Conservation (phyloP, 441 rosid species). For the Erodium chrysanthum region DNA sequence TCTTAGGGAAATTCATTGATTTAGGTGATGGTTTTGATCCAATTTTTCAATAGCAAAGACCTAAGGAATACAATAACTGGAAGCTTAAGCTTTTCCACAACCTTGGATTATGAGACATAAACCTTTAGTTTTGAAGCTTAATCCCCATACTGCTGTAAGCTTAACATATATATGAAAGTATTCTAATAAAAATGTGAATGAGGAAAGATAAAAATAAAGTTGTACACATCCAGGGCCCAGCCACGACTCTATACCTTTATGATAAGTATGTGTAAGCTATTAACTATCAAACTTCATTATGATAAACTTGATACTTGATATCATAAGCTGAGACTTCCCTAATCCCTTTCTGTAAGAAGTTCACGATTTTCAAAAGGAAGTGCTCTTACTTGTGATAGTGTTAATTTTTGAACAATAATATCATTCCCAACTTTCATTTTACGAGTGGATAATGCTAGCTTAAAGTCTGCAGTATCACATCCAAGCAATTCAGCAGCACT, state of each 20-base stretch:
- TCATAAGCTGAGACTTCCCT: not conserved
- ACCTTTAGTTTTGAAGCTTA: not conserved
- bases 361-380: not conserved
- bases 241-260: not conserved
- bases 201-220: not conserved
- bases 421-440: slow-evolving; percentile 96
- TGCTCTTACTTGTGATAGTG: slow-evolving; percentile 66
- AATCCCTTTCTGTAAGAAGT: not conserved
- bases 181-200: not conserved
- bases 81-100: not conserved
- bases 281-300: not conserved
- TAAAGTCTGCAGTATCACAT: slow-evolving; percentile 55
- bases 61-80: not conserved
- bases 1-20: not conserved
- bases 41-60: not conserved
- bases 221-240: not conserved
- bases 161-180: not conserved
- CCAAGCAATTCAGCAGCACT: slow-evolving; percentile 83
- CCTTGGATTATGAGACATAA: not conserved
- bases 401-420: slow-evolving; percentile 76
- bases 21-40: not conserved
- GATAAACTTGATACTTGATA: not conserved
- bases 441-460: slow-evolving; percentile 71
- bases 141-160: not conserved
- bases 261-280: not conserved